Base-by-base conservation (phyloP, 2,329 filamentous ascomycete species). In the Sclerotinia subarctica region DNA sequence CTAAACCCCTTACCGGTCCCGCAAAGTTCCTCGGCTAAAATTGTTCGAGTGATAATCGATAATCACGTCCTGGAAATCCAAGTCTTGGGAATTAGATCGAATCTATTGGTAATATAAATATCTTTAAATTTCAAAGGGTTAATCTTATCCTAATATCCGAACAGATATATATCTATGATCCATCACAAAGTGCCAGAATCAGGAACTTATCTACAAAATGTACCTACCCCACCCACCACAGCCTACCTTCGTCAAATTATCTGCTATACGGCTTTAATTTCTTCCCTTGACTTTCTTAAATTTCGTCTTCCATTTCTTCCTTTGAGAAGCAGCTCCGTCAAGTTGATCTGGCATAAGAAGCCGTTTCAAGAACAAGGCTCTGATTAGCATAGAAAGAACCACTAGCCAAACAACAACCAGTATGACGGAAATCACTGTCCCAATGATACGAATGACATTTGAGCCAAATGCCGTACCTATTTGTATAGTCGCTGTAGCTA, bases 301-400 rank as follows among this genome's bases (percentile, higher is more conserved):
- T 19, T 46, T 26, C 8, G 7, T 46, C 21, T 15, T 10, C 58
- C 72, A 72, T 49, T 52, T 68, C 46, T 60, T 69, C 59, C 56
- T 58, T 11, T 62, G 63, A 13, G 62, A 58, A 38, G 72, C 69
- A 15, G 68, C 56, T 2, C 70, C 71, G 69, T 73, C 66, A 11
- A 70, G 68, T 32, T 70, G 57, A 7, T 88, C 85, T 6, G 91
- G 91, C 90, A 90, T 94, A 1, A 94, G 78, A n/a, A 95, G 84
- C 75, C 93, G 85, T 71, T 82, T 87, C 35, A 82, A 80, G 67
- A 85, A 78, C 15, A 94, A 82, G n/a, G 90, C 89, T 35, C 85
- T 80, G 47, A 93, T 74, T 90, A 94, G 94, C 79, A 86, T 87
- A 4, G 76, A 79, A 67, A 91, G 88, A 8, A 95, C 88, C 58